Base-by-base conservation (phyloP, 176 grass and related monocot genomes). In the Carex myosuroides region DNA sequence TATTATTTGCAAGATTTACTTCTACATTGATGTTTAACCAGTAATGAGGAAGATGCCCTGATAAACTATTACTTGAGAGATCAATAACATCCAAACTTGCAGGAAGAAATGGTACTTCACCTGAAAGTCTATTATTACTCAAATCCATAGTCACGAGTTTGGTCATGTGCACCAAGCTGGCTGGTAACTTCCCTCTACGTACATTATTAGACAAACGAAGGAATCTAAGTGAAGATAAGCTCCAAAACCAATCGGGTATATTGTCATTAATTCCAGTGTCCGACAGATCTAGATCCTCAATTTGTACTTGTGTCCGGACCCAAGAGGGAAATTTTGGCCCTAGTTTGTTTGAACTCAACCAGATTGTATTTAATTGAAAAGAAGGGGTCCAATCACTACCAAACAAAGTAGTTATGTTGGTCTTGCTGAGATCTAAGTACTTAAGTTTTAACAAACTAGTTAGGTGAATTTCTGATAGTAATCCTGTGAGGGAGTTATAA, bases 211-310 rank as follows among this genome's bases (percentile, higher is more conserved):
- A 52, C 7, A 74, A 52, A 10, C 22, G 0, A 44, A 74, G 7
- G 10, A 0, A 8, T 6, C 1, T 37, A 16, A n/a, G 1, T 6
- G 18, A 56, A 22, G 81, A 1, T 14, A 42, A 86, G 16, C 3
- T 56, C 59, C 73, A 70, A 13, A 86, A 59, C 84, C 61, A 86
- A 80, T 68, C 60, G 0, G 84, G 84, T 2, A 86, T 13, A 86
- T 5, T 41, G 13, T 56, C 74, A 67, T 50, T 6, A 7, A 80
- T 80, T 29, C 21, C 9, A 16, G 54, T 80, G 22, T 70, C 53
- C 1, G 0, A 8, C 21, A 86, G 24, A 44, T 60, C 0, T 35
- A 86, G 9, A 1, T 11, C 0, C 0, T 4, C 0, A 17, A 81
- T 37, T 26, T 70, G 1, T 3, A 18, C n/a, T 24, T 58, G 55